Base-by-base conservation (phyloP, 2,329 filamentous ascomycete genomes). In the Domatiomyces catenatus region DNA sequence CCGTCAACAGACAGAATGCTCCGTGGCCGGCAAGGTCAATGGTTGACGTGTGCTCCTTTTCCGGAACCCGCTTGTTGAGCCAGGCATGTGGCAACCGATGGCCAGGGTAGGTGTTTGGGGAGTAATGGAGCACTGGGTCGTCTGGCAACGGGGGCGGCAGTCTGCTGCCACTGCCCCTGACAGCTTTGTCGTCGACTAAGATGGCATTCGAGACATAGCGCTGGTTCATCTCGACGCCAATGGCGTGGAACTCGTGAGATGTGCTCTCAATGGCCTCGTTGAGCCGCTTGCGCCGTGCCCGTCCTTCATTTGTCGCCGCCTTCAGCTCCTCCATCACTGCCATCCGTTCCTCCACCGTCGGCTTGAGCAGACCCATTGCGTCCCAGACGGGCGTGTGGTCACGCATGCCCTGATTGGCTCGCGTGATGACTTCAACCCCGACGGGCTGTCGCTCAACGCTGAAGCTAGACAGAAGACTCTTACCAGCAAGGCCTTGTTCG, bases 201-300 rank as follows among this genome's bases (percentile, higher is more conserved):
- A 78, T 61, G 2, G 70, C 75, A 1, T 54, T 47, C 2, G 54
- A 57, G 5, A 63, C 54, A 55, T 81, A 81, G 3, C 64, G 64
- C 58, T 81, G 78, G 56, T 74, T 75, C 76, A 80, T 80, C 57
- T 79, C 75, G 12, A 75, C 66, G 1, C 77, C 78, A 12, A 81
- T 65, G 2, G 68, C 76, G 51, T 77, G 73, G 53, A 75, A 76
- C 58, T 76, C 76, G 49, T 68, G 68, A 1, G 64, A 58, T 1
- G 71, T 73, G 8, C 63, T 57, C 48, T 69, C 61, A 22, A 77
- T 66, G 2, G 66, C 71, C 1, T 63, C 54, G 36, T 66, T 67
- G 17, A 77, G 64, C 1, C 60, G 62, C 10, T 60, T 56, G 7
- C 74, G 61, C 18, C 71, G 61, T 17, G 57, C 60, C 6, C 60